Evolutionary conservation across 179 eudicot genomes (phyloP).

Genomic region (Spinacia oleracea): DNA sequence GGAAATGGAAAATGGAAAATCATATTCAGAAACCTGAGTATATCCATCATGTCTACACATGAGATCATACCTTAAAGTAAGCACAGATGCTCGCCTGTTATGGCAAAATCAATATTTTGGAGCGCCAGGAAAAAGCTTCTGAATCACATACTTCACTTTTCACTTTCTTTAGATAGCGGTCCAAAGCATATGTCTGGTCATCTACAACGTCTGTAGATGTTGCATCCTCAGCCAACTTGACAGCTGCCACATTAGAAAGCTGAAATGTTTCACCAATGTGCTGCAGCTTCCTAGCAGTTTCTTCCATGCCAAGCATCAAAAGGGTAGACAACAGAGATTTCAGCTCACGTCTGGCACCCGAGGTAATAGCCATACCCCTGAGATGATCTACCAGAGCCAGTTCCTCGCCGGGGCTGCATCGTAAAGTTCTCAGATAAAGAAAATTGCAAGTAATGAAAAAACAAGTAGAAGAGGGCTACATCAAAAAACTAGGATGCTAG

Average conservation of each 20-base stretch:
- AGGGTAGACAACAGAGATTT: slow-evolving; percentile 66
- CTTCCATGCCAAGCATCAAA: slow-evolving; percentile 78
- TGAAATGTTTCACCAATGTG: slow-evolving; percentile 62
- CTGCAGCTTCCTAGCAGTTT: slow-evolving; percentile 69
- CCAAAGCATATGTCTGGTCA: slow-evolving; percentile 65
- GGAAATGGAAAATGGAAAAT: neutral
- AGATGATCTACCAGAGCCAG: slow-evolving; percentile 89
- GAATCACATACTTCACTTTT: slow-evolving; percentile 45
- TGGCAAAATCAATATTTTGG: slow-evolving; percentile 51
- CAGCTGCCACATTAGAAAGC: slow-evolving; percentile 79
- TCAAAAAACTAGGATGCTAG: neutral
- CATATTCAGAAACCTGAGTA: neutral
- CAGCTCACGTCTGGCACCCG: slow-evolving; percentile 67
- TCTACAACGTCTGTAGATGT: slow-evolving; percentile 55
- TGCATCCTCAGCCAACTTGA: slow-evolving; percentile 70
- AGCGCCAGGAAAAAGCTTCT: slow-evolving; percentile 71
- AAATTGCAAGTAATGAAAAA: slow-evolving; percentile 2
- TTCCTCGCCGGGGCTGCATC: slow-evolving; percentile 85
- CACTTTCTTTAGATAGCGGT: slow-evolving; percentile 50
- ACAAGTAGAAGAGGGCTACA: neutral
- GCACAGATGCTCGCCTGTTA: slow-evolving; percentile 34
- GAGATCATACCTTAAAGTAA: neutral
- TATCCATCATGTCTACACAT: neutral
- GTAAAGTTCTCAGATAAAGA: slow-evolving; percentile 9
- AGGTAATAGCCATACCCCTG: slow-evolving; percentile 73